Evolutionary conservation across 1,284 basidiomycete genomes (phyloP).

Genomic region (Schizophyllum commune): DNA sequence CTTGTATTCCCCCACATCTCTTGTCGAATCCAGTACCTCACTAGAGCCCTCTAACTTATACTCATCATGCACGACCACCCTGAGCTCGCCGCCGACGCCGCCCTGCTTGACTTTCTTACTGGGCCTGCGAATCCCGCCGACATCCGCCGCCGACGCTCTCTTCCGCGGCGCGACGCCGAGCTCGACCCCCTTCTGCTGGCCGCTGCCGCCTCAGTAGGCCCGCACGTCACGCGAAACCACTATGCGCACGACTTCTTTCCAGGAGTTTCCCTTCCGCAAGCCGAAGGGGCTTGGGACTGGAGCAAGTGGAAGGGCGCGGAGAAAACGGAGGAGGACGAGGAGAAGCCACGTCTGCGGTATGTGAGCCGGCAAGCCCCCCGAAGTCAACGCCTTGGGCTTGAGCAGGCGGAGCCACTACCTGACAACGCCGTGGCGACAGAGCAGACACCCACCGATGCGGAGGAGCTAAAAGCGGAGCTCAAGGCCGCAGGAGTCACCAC

Average conservation of each 20-base stretch:
- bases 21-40: too few species aligned
- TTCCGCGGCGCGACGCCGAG: constrained; percentile 53
- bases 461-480: neutral
- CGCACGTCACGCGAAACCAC: constrained; percentile 70
- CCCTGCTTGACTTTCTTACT: constrained; percentile 46
- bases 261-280: constrained; percentile 40
- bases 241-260: constrained; percentile 68
- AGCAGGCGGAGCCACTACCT: neutral
- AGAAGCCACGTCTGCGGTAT: constrained; percentile 33
- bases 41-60: neutral
- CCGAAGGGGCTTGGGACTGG: constrained; percentile 51
- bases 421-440: neutral
- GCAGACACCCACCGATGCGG: neutral
- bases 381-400: constrained; percentile 39
- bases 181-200: constrained; percentile 70
- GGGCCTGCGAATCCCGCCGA: constrained; percentile 28
- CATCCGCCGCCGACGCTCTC: constrained; percentile 23
- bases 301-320: constrained; percentile 42
- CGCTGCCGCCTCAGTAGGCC: constrained; percentile 60
- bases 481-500: neutral
- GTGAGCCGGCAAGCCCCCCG: constrained; percentile 69
- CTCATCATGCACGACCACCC: neutral
- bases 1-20: too few species aligned
- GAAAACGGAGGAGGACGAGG: constrained; percentile 15
- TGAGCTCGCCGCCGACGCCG: constrained; percentile 28